Evolutionary conservation across 306 rosid genomes (phyloP), one percentile per base, ranked within the genome.

Genomic region (Albizia julibrissin): DNA sequence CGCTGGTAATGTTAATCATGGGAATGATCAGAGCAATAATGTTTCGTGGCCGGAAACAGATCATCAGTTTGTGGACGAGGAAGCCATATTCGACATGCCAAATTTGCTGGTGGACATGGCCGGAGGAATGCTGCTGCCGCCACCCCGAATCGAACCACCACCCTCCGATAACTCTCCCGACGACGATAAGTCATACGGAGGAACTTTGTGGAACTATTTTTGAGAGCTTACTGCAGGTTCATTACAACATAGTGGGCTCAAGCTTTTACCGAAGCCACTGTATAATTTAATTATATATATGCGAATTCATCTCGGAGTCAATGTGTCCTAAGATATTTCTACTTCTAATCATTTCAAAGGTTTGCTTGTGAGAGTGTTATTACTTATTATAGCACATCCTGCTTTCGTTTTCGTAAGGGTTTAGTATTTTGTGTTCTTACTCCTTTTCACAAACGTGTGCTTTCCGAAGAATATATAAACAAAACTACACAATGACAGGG

Each of bases 51-150:
- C 74, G 10, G 78, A 74, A 6, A 77, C 26, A 31, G 91, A 47
- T 14, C 16, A 85, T 16, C 26, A 56, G 22, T 93, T 84, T 69
- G 16, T 91, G 27, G 98, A 93, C 54, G 98, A 93, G 90, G 98
- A 93, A 29, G 98, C 89, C 29, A 76, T 93, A 12, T 93, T 93
- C 24, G 80, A 78, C 12, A 89, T 93, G 97, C 98, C 98, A 3
- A 89, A 82, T 80, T 87, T 93, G 84, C 85, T 93, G 73, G 88
- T 85, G 43, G 94, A 91, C 40, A 93, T 93, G 98, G 98, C 98
- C 1, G 91, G 81, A 68, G 98, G 94, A 74, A 90, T 93, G 98
- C 89, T 93, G 77, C 81, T 93, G 14, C 88, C 97, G 1, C 98
- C 97, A 3, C 98, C 98, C 15, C 84, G 94, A 83, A 90, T 93